Base-by-base conservation (phyloP, 225 moss, liverwort and hornwort species). In the Bryum argenteum region DNA sequence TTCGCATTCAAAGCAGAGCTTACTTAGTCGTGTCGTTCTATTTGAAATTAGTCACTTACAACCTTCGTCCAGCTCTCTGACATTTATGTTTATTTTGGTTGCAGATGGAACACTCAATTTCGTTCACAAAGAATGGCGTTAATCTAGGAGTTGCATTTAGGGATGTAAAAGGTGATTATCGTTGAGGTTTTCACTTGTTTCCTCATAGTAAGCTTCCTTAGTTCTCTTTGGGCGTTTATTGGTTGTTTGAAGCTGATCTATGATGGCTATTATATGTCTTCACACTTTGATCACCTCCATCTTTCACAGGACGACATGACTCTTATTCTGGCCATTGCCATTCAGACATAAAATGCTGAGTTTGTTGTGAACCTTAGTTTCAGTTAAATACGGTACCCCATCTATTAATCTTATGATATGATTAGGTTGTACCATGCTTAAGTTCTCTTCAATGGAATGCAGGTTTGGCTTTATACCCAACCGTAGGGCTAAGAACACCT, bases 81-180 rank as follows among this genome's bases (percentile, higher is more conserved):
- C 38, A 39, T 68, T 4, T 21, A 33, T 33, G 55, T 19, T 42
- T 70, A 40, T 3, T 58, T 58, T 17, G 39, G 45, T 66, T 76
- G 80, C 75, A 80, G 80, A 76, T 80, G 75, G 71, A 80, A 56
- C 75, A 80, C 40, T 75, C 75, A 9, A 71, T 76, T 57, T 80
- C 76, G 16, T 80, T 71, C 45, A 80, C 75, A 71, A 80, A 80
- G 65, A 80, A 76, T 76, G 75, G 70, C 50, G 60, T 66, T 19
- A 71, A 76, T 65, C 47, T 71, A 54, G 80, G 76, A 71, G 54
- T 80, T 71, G 80, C 75, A 44, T 80, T 80, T 54, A 80, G 75
- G 33, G 66, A 80, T 61, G 80, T 80, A 61, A 76, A 76, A 76
- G 76, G 76, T 80, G 45, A 77, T 48, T 48, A 17, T 48, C 16